Evolutionary conservation across 2,329 filamentous ascomycete genomes (phyloP), one percentile per base, ranked within the genome.

Genomic region (Xylogone sp.): DNA sequence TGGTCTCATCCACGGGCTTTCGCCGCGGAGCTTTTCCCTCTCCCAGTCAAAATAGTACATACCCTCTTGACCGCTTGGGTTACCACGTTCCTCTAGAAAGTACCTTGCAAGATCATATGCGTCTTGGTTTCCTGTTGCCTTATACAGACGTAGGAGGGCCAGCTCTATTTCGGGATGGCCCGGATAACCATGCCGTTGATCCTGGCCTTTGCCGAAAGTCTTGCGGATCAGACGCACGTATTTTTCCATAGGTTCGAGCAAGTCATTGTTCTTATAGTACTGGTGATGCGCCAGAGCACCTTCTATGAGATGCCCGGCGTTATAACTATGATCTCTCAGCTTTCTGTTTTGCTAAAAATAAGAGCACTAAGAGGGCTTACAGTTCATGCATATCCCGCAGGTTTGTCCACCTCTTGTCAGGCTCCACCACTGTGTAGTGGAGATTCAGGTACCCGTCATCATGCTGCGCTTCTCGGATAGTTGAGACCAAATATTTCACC

Each of bases 381-480:
- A 84, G 64, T 60, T 83, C 81, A 64, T 84, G 79, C 69, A 82
- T 74, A 59, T 84, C 81, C 43, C 78, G 63, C 12, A 84, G 54
- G 53, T 84, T 83, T 0, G 75, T 72, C 69, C 78, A 83, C 8
- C 79, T 62, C 44, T 75, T 74, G 0, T 68, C 71, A 0, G 77
- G 77, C 44, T 78, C 77, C 1, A 81, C 75, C 0, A 84, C 75
- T 0, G 77, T 80, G 54, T 76, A 83, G 56, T 83, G 78, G 3
- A 82, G 73, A 57, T 83, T 83, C 16, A 84, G 61, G 57, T 84
- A 84, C 1, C 81, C 81, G 56, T 84, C 81, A 1, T 69, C 64
- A 48, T 78, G 73, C 65, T 84, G 81, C 0, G 81, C 81, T 1
- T 59, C 63, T 7, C 71, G 59, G 7, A 84, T 80, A 72, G 78